Conservation (phyloP, 345 rosid species). For the Gossypium sturtianum region DNA sequence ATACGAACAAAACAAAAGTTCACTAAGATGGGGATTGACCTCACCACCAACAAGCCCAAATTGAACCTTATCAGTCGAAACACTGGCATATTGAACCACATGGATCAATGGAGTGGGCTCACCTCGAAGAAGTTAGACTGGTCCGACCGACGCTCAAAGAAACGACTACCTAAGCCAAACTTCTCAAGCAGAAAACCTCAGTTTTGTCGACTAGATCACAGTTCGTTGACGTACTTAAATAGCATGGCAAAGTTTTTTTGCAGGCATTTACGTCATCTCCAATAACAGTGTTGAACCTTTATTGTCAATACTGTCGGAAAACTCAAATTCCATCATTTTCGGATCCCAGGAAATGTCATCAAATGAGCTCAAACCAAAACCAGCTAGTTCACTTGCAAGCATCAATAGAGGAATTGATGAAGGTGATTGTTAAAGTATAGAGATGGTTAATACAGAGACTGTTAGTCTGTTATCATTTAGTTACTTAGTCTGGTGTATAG, state of each 20-base stretch:
- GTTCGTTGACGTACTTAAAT: too few relatives aligned
- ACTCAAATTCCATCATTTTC: background rate
- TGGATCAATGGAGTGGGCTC: too few relatives aligned
- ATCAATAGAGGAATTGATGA: background rate
- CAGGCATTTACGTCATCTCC: too few relatives aligned
- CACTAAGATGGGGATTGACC: conserved; percentile 25
- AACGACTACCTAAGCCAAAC: too few relatives aligned
- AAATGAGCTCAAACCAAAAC: background rate
- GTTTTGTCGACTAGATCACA: too few relatives aligned
- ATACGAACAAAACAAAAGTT: conserved; percentile 7
- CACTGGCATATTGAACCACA: background rate
- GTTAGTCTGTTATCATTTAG: too few relatives aligned
- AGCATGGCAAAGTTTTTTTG: too few relatives aligned
- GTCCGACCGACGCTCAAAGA: too few relatives aligned
- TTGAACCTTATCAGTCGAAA: background rate
- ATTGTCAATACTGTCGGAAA: conserved; percentile 7
- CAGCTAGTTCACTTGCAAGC: background rate
- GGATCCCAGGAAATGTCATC: background rate
- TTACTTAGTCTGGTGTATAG: too few relatives aligned
- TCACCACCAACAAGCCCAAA: conserved; percentile 21
- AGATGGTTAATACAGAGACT: too few relatives aligned
- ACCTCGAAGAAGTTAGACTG: too few relatives aligned
- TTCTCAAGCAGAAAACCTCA: too few relatives aligned
- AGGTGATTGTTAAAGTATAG: background rate
- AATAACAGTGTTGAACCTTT: conserved; percentile 19